Evolutionary conservation across 1,139 yeast genomes (phyloP).

Genomic region (Blastobotrys ciferrii): DNA sequence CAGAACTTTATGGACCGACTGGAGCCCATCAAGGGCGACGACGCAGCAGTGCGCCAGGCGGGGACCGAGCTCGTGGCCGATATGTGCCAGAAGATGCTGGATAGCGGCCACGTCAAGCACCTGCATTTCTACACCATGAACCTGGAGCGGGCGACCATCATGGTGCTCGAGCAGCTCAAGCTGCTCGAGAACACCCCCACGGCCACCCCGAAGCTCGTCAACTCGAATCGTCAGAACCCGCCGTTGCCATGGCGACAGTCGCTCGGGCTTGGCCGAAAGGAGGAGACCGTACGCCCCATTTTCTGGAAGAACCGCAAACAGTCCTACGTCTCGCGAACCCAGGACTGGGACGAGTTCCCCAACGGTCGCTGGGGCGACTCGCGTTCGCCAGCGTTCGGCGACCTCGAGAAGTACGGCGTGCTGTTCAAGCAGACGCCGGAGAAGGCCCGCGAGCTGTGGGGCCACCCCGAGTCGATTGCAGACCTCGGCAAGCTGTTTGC

Average conservation of each 20-base stretch:
- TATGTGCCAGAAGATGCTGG: constrained; percentile 73
- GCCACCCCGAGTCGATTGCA: constrained; percentile 58
- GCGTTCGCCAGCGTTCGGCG: constrained; percentile 91
- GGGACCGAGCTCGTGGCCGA: constrained; percentile 83
- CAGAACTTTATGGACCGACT: constrained; percentile 64
- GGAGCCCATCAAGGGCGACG: constrained; percentile 88
- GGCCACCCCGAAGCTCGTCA: constrained; percentile 17
- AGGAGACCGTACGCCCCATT: constrained; percentile 87
- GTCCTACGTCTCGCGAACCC: constrained; percentile 84
- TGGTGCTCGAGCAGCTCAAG: constrained; percentile 76
- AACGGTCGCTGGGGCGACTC: constrained; percentile 97
- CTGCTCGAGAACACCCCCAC: constrained; percentile 42
- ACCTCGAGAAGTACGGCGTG: constrained; percentile 61
- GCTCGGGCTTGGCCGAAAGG: constrained; percentile 73
- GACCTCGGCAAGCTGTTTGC: constrained; percentile 65
- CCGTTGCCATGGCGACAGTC: constrained; percentile 87
- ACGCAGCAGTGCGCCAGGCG: constrained; percentile 76
- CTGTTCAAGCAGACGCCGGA: constrained; percentile 53
- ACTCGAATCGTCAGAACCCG: constrained; percentile 22
- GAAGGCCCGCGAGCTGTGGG: constrained; percentile 85
- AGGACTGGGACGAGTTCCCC: constrained; percentile 94
- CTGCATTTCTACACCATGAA: constrained; percentile 96
- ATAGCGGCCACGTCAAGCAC: constrained; percentile 73
- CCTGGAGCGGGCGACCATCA: constrained; percentile 82
- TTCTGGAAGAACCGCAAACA: constrained; percentile 95